Conservation (phyloP, 306 rosid genomes). For the Acmispon strigosus region DNA sequence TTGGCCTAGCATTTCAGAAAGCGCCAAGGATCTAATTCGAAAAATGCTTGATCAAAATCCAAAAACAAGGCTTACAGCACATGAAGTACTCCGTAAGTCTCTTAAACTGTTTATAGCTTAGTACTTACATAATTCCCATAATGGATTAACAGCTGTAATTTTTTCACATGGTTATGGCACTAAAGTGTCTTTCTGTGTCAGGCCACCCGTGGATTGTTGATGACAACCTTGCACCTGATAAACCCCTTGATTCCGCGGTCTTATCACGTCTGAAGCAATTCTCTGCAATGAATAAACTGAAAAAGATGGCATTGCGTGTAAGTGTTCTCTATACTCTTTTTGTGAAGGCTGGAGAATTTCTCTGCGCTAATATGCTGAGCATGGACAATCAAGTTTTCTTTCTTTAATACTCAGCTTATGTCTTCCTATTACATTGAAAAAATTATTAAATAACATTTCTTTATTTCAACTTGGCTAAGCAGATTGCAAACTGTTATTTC, state of each 20-base stretch:
- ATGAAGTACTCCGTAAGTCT: conserved; percentile 47
- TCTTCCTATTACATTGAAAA: conserved; percentile 3
- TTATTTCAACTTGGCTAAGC: not conserved
- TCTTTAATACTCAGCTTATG: not conserved
- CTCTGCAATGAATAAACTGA: conserved; percentile 61
- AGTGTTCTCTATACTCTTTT: conserved; percentile 14
- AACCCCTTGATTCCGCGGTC: conserved; percentile 60
- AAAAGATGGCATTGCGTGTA: conserved; percentile 61
- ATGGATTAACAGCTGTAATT: not conserved
- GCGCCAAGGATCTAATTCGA: conserved; percentile 54
- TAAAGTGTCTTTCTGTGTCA: conserved; percentile 26
- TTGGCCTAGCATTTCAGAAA: conserved; percentile 57
- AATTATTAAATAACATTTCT: not conserved
- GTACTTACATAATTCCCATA: not conserved
- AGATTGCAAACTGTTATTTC: not conserved
- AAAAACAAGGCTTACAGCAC: conserved; percentile 41
- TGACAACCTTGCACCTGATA: conserved; percentile 54
- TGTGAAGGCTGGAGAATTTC: not conserved
- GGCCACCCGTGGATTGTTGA: conserved; percentile 64
- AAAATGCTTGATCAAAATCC: conserved; percentile 61
- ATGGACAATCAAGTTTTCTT: not conserved
- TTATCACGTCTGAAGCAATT: conserved; percentile 50
- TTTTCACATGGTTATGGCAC: not conserved
- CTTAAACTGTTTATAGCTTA: not conserved
- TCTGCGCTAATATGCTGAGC: not conserved